Conservation (phyloP, 192 early-diverging fungal genomes). For the Linnemannia exigua region DNA sequence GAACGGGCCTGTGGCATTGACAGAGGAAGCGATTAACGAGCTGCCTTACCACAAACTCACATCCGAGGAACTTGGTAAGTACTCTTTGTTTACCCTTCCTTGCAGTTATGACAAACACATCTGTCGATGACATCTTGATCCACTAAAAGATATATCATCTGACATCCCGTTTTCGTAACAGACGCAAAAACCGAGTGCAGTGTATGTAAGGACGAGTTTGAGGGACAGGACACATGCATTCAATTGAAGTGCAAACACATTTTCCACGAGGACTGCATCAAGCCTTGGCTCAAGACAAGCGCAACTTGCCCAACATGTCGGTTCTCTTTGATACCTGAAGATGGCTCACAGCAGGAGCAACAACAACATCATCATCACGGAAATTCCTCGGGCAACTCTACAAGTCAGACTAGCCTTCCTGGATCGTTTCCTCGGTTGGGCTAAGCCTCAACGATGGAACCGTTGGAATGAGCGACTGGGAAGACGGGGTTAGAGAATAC, state of each 20-base stretch:
- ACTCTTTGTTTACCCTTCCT: neutral
- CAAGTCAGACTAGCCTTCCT: neutral
- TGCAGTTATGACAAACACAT: neutral
- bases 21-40: constrained; percentile 79
- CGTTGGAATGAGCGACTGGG: neutral
- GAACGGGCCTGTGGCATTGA: constrained; percentile 83
- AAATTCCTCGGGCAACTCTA: neutral
- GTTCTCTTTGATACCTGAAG: constrained; percentile 27
- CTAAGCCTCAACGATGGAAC: neutral
- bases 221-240: constrained; percentile 71
- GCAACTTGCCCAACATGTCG: constrained; percentile 93
- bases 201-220: constrained; percentile 94
- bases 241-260: constrained; percentile 88
- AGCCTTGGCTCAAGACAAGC: constrained; percentile 93
- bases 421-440: neutral
- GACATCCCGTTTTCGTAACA: neutral
- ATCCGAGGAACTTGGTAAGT: constrained; percentile 34
- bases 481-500: neutral
- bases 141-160: neutral
- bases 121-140: neutral
- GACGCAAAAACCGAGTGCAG: constrained; percentile 83
- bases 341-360: neutral
- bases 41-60: constrained; percentile 63
- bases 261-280: constrained; percentile 92
- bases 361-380: neutral